These are phyloP conservation scores for Paragyromitra xinjiangensis DNA, from an alignment of 495 filamentous ascomycete genomes.

Conservation along the genomic window DNA sequence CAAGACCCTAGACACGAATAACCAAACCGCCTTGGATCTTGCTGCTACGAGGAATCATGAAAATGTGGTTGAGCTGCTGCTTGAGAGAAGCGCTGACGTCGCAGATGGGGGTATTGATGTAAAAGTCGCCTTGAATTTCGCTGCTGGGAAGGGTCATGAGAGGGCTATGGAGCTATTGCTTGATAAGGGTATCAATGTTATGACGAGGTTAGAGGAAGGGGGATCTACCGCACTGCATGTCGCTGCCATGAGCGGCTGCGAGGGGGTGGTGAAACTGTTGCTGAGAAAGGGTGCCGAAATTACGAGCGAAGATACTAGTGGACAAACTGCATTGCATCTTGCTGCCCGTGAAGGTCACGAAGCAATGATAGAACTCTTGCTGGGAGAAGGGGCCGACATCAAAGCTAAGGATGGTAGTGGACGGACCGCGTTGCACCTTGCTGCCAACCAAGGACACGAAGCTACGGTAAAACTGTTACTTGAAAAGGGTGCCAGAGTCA, in stretches of 20 bases:
- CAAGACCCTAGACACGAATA: neutral
- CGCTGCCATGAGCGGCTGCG: conserved; percentile 1
- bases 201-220: neutral
- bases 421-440: conserved; percentile 1
- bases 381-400: neutral
- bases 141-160: neutral
- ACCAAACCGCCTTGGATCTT: neutral
- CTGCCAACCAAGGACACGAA: conserved; percentile 12
- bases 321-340: neutral
- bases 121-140: neutral
- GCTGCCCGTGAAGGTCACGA: neutral
- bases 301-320: neutral
- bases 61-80: neutral
- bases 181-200: neutral
- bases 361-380: neutral
- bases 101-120: neutral
- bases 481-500: neutral
- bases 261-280: neutral
- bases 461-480: neutral
- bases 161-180: neutral
- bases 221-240: neutral
- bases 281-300: neutral
- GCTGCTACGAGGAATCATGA: neutral
- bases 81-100: neutral
- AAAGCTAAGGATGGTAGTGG: neutral